Evolutionary conservation across 805 yeast genomes (phyloP).

Genomic region (Zygosaccharomyces lentus): DNA sequence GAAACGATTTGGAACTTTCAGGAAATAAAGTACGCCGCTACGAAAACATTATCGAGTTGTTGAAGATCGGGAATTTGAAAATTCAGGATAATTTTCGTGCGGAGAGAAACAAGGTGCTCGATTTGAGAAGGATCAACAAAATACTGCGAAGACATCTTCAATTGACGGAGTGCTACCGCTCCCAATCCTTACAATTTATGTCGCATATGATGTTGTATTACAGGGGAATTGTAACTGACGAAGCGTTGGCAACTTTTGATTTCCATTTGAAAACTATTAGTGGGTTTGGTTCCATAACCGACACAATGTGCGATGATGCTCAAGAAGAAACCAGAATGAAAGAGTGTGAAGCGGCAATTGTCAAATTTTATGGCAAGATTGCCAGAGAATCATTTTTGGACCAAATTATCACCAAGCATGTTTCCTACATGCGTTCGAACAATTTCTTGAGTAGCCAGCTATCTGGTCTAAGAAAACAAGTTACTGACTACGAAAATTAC

Average conservation of each 20-base stretch:
- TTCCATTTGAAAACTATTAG: conserved; percentile 16
- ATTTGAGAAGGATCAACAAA: conserved; percentile 20
- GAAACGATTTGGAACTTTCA: conserved; percentile 9
- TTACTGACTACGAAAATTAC: conserved; percentile 15
- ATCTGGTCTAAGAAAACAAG: conserved; percentile 19
- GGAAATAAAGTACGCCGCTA: conserved; percentile 11
- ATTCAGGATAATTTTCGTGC: conserved; percentile 21
- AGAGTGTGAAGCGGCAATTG: conserved; percentile 10
- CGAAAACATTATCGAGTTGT: conserved; percentile 13
- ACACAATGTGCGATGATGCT: conserved; percentile 1
- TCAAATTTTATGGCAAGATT: conserved; percentile 20
- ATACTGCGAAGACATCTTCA: conserved; percentile 16
- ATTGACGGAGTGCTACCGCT: conserved; percentile 21
- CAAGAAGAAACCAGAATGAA: conserved; percentile 7
- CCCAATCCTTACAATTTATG: conserved; percentile 29
- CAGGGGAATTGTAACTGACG: conserved; percentile 19
- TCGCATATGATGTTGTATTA: conserved; percentile 28
- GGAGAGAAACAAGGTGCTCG: conserved; percentile 27
- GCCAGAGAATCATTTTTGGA: conserved; percentile 23
- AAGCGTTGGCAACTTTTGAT: conserved; percentile 20
- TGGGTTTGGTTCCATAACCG: conserved; percentile 3
- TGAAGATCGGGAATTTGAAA: conserved; percentile 18
- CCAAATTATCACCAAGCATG: conserved; percentile 23
- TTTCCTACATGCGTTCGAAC: conserved; percentile 23
- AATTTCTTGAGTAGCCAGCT: conserved; percentile 23